Evolutionary conservation across 2,329 filamentous ascomycete species (phyloP).

Genomic region (Acephala macrosclerotiorum): DNA sequence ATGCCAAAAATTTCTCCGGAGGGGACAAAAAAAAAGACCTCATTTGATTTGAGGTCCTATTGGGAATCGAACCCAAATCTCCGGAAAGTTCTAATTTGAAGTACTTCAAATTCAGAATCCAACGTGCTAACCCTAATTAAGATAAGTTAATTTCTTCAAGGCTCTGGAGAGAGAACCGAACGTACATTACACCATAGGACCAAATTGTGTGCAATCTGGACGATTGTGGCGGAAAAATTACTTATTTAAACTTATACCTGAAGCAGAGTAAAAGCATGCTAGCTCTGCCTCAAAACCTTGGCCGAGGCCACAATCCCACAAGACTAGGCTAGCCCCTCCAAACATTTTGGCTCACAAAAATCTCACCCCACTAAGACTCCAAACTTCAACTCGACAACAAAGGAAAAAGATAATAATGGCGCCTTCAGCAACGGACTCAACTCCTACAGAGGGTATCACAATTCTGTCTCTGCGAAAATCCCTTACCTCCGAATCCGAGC

Average conservation of each 20-base stretch:
- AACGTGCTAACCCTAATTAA: conserved; percentile 27
- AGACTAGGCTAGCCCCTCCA: neutral
- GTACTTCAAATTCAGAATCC: conserved; percentile 25
- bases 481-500: conserved; percentile 79
- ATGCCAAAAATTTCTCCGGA: too few relatives aligned
- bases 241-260: conserved; percentile 10
- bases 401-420: conserved; percentile 39
- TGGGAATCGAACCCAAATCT: conserved; percentile 25
- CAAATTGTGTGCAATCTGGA: neutral
- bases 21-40: too few relatives aligned
- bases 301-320: neutral
- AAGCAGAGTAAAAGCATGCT: neutral
- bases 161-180: too few relatives aligned
- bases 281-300: neutral
- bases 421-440: conserved; percentile 42
- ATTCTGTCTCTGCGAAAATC: conserved; percentile 69
- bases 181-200: conserved; percentile 28
- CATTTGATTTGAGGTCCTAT: too few relatives aligned
- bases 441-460: conserved; percentile 43
- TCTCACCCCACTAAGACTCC: neutral
- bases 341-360: neutral
- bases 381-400: neutral
- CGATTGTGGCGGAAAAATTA: neutral
- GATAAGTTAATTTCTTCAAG: too few relatives aligned
- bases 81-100: conserved; percentile 15